Percentiles rank a stretch among this genome's conserved stretches.
Evolutionary conservation across 768 basidiomycete species (phyloP).

Genomic region (Leccinum aurantiacum): DNA sequence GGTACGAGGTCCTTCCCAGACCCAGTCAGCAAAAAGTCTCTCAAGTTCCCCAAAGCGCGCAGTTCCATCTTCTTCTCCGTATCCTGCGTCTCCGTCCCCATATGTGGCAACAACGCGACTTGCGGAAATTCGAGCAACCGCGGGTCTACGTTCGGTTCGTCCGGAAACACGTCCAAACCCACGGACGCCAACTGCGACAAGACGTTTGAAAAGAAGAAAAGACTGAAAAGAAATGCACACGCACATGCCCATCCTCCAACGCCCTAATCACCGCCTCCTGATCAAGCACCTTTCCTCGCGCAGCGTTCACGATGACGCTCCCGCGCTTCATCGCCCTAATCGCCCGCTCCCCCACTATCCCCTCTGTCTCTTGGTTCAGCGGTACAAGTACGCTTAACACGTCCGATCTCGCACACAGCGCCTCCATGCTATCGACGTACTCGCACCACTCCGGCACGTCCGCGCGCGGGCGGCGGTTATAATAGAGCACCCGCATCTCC

Average conservation of each 20-base stretch:
- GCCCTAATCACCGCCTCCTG: conserved; percentile 85
- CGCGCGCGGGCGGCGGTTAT: conserved; percentile 55
- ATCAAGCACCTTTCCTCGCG: conserved; percentile 85
- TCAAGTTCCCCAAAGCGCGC: conserved; percentile 72
- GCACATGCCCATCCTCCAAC: conserved; percentile 83
- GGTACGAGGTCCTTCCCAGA: neutral
- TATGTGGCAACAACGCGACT: conserved; percentile 85
- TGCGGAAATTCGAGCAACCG: conserved; percentile 76
- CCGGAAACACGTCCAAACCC: conserved; percentile 83
- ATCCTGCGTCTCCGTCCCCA: conserved; percentile 85
- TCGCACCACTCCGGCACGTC: conserved; percentile 72
- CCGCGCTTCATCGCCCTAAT: conserved; percentile 78
- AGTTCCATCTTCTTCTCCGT: conserved; percentile 82
- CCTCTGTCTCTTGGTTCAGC: conserved; percentile 59
- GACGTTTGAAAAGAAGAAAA: neutral
- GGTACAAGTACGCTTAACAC: conserved; percentile 88
- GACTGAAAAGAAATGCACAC: conserved; percentile 25
- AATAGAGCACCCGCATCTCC: conserved; percentile 82
- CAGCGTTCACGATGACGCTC: conserved; percentile 81
- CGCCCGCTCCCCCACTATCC: conserved; percentile 70
- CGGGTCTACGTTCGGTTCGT: conserved; percentile 80
- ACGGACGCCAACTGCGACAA: conserved; percentile 33
- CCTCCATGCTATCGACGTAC: conserved; percentile 67
- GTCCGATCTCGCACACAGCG: conserved; percentile 69
- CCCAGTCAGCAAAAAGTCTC: conserved; percentile 37